Base-by-base conservation (phyloP, 352 stramenopile genomes). In the Peronospora tabacina region DNA sequence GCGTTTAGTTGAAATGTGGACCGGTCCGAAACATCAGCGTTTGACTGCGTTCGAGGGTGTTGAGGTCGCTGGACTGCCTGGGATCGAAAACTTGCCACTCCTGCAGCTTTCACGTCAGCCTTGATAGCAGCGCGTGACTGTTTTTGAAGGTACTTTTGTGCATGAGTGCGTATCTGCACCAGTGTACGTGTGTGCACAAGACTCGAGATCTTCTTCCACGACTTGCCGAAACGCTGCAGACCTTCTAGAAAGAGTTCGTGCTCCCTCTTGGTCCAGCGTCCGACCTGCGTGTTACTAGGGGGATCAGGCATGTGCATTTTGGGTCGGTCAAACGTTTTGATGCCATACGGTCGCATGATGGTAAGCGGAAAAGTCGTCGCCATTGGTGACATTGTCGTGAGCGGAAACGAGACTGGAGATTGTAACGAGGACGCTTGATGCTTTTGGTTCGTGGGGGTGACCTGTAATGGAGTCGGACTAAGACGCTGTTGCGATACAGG, bases 131-230 rank as follows among this genome's bases (percentile, higher is more conserved):
- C 63, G 20, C 80, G 85, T 44, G 56, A 76, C 46, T 91, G 79
- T 63, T 94, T 95, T 51, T 93, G 85, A 15, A 95, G 61, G 61
- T 98, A 98, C 54, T 98, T 98, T 70, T 98, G 95, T 0, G 95
- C 95, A 51, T 98, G 95, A 3, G 86, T 97, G 9, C 95, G 88
- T 59, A 98, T 98, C 60, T 99, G 96, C 29, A 97, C 93, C 5
- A 96, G 67, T 24, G 82, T 91, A 12, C 82, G 70, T 8, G 82
- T 87, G 45, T 76, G 67, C 26, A 92, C 81, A 15, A 92, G 67
- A 39, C 68, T 87, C 13, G 76, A 81, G 55, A 92, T 95, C 61
- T 92, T 89, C 58, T 95, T 95, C 87, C 87, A 96, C 9, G 89
- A 94, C 64, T 88, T 94, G 42, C 87, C 87, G 49, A 91, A 92